phyloP scores from a whole-genome alignment of 1,284 basidiomycete species.

The Heterobasidion irregulare region DNA sequence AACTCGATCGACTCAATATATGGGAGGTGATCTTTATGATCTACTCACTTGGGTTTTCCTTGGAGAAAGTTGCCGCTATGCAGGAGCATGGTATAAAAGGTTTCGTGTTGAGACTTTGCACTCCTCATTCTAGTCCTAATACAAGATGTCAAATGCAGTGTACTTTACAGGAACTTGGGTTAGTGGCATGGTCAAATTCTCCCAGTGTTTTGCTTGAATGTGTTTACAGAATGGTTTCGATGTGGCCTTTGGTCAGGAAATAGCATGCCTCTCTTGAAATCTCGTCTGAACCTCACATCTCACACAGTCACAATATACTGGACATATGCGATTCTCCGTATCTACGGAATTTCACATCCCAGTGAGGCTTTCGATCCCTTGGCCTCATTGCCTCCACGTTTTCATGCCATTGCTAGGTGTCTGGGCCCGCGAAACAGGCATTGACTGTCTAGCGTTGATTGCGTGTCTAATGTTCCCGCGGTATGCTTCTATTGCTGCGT shows the following conservation, averaged over 20 bases:
- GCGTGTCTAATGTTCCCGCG: conserved; percentile 86
- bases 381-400: background rate
- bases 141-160: conserved; percentile 31
- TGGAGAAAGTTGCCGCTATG: conserved; percentile 91
- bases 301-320: conserved; percentile 63
- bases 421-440: conserved; percentile 58
- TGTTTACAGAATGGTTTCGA: conserved; percentile 78
- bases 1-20: conserved; percentile 50
- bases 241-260: conserved; percentile 66
- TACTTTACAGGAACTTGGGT: conserved; percentile 83
- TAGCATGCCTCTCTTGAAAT: background rate
- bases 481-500: conserved; percentile 22
- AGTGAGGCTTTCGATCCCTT: conserved; percentile 29
- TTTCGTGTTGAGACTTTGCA: conserved; percentile 14
- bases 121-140: background rate
- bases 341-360: conserved; percentile 63
- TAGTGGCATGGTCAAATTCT: conserved; percentile 13
- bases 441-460: conserved; percentile 70
- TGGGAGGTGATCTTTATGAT: conserved; percentile 73
- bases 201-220: background rate
- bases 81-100: conserved; percentile 89
- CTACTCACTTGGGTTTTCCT: conserved; percentile 80
- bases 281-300: background rate
- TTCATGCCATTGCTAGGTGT: conserved; percentile 26
- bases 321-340: conserved; percentile 64